A percentile compares a stretch with the other conserved stretches of the same genome.
Evolutionary conservation across 202 grass and related monocot species (phyloP).

Genomic region (Sporobolus alterniflorus): DNA sequence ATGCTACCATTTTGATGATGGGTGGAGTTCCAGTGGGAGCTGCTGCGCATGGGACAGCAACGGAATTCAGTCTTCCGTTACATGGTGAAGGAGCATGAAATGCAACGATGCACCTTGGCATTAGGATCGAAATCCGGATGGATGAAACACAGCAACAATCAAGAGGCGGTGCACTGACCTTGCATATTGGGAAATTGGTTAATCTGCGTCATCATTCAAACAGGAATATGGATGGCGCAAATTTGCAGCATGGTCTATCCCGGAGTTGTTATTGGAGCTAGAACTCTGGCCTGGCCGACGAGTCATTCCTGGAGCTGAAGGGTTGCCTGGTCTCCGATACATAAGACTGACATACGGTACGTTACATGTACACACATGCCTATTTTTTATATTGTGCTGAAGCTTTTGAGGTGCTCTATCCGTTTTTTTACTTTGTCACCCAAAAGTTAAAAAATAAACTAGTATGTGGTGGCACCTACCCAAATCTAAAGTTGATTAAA

Average conservation of each 20-base stretch:
- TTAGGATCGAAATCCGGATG: not conserved
- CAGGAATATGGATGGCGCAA: not conserved
- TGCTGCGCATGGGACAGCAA: too few species aligned
- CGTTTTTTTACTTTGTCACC: too few species aligned
- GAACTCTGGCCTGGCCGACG: not conserved
- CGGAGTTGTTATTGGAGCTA: not conserved
- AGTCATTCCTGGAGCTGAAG: too few species aligned
- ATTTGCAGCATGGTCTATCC: not conserved
- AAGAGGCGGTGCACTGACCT: not conserved
- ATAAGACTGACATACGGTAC: too few species aligned
- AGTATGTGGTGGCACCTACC: too few species aligned
- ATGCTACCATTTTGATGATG: not conserved
- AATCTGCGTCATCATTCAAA: not conserved
- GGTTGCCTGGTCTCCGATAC: too few species aligned
- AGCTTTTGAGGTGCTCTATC: too few species aligned
- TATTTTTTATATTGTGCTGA: too few species aligned
- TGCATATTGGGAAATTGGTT: not conserved
- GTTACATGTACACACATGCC: too few species aligned
- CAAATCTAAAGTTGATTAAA: too few species aligned
- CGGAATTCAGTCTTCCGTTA: not conserved
- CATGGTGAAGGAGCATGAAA: not conserved
- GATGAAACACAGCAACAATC: not conserved
- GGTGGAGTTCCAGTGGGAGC: not conserved
- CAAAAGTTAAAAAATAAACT: too few species aligned
- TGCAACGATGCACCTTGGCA: too few species aligned